Conservation (phyloP, 441 rosid genomes). For the Aquilaria agallochum region DNA sequence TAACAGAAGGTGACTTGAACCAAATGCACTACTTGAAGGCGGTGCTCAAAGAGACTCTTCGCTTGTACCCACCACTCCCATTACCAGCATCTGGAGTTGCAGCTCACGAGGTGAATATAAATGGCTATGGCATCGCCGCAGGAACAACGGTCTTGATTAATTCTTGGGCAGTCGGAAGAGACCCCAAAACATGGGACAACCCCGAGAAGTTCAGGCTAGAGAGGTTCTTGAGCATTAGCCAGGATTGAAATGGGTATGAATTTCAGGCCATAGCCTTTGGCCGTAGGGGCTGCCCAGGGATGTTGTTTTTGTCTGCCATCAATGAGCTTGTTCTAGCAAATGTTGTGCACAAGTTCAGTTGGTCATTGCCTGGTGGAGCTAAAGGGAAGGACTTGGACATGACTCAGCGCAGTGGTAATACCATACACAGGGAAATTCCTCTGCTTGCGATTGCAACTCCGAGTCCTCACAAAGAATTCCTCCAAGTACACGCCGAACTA, state of each 20-base stretch:
- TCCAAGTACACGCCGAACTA: no score
- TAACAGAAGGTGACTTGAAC: no score
- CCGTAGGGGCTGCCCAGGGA: constrained; percentile 1
- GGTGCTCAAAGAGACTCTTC: no score
- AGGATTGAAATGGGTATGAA: neutral
- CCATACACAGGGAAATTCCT: no score
- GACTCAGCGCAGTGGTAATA: neutral
- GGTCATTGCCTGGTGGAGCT: neutral
- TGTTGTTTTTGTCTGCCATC: neutral
- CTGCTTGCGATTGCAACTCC: no score
- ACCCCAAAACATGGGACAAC: neutral
- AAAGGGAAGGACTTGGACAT: neutral
- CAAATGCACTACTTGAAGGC: no score
- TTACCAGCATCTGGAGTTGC: no score
- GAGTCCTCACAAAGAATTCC: no score
- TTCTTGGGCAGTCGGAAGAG: neutral
- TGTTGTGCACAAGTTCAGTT: neutral
- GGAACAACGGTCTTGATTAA: neutral
- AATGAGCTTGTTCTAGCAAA: neutral
- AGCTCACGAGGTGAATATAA: neutral
- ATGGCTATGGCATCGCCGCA: neutral
- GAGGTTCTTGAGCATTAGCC: neutral
- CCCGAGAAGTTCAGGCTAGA: neutral
- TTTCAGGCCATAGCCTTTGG: neutral
- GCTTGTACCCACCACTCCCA: no score